Percentiles rank a stretch among this genome's conserved stretches.
These are phyloP conservation scores for Agaricales sp. DNA, from an alignment of 1,284 basidiomycete species.

Conservation along the genomic window DNA sequence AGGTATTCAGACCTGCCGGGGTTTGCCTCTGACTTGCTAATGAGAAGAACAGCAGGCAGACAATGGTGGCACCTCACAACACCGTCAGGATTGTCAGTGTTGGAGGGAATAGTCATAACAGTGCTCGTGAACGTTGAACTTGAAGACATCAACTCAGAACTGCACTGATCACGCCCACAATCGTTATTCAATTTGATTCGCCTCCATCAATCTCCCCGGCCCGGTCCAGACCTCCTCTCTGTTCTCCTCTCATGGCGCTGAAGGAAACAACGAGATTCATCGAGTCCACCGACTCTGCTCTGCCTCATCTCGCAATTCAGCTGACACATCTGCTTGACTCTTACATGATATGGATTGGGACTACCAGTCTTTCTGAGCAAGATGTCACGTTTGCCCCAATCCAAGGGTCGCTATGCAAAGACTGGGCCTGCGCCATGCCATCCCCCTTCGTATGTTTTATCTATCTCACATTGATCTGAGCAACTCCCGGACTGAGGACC, in stretches of 20 bases:
- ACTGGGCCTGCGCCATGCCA: constrained; percentile 86
- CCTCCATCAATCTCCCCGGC: too few species aligned
- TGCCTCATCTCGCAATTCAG: constrained; percentile 59
- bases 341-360: constrained; percentile 77
- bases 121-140: not conserved
- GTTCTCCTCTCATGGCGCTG: constrained; percentile 23
- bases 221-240: too few species aligned
- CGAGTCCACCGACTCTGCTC: constrained; percentile 29
- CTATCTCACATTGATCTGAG: not conserved
- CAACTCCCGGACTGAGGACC: not conserved
- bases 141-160: not conserved
- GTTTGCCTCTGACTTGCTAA: not conserved
- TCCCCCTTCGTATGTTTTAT: constrained; percentile 5
- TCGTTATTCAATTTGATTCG: not conserved
- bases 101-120: not conserved
- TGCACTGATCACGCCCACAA: not conserved
- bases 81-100: not conserved
- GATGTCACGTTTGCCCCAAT: constrained; percentile 36
- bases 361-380: constrained; percentile 36
- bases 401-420: constrained; percentile 51
- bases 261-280: constrained; percentile 28
- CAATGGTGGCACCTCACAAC: not conserved
- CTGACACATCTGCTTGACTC: constrained; percentile 61
- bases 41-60: not conserved
- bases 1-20: not conserved